Base-by-base conservation (phyloP, 2,329 filamentous ascomycete species). In the Myriosclerotinia curreyana region DNA sequence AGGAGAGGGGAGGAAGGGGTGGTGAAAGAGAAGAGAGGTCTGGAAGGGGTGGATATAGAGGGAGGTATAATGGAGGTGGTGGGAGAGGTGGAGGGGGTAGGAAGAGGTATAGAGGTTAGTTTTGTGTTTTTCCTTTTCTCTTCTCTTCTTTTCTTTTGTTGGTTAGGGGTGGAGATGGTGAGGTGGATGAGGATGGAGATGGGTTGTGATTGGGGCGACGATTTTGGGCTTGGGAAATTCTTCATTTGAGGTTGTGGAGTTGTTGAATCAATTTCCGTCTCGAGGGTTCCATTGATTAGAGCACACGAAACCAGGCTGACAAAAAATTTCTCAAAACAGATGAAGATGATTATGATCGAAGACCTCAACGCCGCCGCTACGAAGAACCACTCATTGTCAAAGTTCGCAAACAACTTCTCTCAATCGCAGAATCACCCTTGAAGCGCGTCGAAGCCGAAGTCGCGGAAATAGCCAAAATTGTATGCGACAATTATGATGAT, bases 401-500 rank as follows among this genome's bases (percentile, higher is more conserved):
- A 68, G 81, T 96, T 67, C 88, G 91, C 70, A 89, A 88, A 73
- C 90, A 94, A 76, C 82, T 96, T 56, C 81, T 96, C 60, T 83
- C 85, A 64, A 87, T 96, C 71, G 92, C 91, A 67, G 92, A 96
- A 78, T 92, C 90, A 71, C 88, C 90, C 64, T 80, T 92, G 72
- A 87, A 89, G 71, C 84, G 86, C 72, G 90, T 89, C 75, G 86
- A 92, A 72, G 91, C 96, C 70, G 91, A 95, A 74, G 86, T 92
- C 46, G 81, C 84, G 64, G 82, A 83, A 59, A 88, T 96, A 71
- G 91, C 90, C 40, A 90, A 88, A 71, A 84, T 88, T 56, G 85
- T 96, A 20, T 83, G 88, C 40, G 91, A 96, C 52, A 89, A 96
- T 76, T 90, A 89, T 74, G 92, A 96, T n/a, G 90, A 96, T 74